Conservation (phyloP, 2,329 filamentous ascomycete species). For the Tolypocladium pustulatum region DNA sequence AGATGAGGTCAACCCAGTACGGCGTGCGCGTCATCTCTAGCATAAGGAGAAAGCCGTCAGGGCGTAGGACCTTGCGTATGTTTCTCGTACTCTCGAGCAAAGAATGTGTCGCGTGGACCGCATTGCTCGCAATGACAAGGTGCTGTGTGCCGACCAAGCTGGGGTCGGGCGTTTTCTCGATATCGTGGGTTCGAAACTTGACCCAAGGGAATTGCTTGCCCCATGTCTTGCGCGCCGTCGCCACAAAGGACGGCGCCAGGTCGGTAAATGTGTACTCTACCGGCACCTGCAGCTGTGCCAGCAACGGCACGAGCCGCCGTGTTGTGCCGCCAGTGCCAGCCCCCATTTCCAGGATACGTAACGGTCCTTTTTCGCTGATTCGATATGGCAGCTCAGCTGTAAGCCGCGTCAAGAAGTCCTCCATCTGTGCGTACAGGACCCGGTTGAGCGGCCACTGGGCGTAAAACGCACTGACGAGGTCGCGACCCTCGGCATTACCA, state of each 20-base stretch:
- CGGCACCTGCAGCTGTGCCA: conserved; percentile 18
- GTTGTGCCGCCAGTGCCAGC: conserved; percentile 22
- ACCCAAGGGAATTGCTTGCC: conserved; percentile 4
- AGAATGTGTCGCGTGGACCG: conserved; percentile 21
- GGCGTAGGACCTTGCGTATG: conserved; percentile 6
- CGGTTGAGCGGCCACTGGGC: conserved; percentile 23
- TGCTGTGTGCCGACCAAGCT: conserved; percentile 13
- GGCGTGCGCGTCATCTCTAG: conserved; percentile 7
- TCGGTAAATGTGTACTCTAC: conserved; percentile 30
- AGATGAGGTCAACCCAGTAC: conserved; percentile 19
- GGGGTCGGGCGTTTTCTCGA: conserved; percentile 8
- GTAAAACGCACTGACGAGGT: conserved; percentile 25
- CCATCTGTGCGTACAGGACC: conserved; percentile 20
- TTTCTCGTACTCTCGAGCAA: conserved; percentile 8
- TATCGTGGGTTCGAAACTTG: conserved; percentile 2
- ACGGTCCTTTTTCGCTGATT: background rate
- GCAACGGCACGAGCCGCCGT: conserved; percentile 13
- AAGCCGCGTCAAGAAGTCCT: conserved; percentile 15
- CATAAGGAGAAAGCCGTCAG: conserved; percentile 7
- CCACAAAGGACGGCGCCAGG: conserved; percentile 13
- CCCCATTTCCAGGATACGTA: conserved; percentile 18
- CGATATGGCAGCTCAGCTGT: background rate
- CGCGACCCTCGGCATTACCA: conserved; percentile 20
- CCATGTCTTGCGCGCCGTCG: conserved; percentile 2
- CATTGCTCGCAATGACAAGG: conserved; percentile 23